Evolutionary conservation across 208 protist genomes (phyloP).

Genomic region (Acanthamoeba quina): DNA sequence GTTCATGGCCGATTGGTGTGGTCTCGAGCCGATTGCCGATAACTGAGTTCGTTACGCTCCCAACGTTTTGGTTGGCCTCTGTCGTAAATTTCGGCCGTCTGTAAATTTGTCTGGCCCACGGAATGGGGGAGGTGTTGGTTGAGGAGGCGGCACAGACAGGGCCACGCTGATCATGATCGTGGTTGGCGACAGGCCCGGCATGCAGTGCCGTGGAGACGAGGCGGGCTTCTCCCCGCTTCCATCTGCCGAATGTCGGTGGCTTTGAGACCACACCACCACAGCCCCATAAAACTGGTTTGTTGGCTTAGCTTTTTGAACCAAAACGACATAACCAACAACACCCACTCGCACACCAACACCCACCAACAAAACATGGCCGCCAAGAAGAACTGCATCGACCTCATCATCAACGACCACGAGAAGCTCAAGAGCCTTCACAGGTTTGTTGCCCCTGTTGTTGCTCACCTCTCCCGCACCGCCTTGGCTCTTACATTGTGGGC

Average conservation of each 20-base stretch:
- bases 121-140: no score
- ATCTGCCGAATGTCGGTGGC: conserved; percentile 8
- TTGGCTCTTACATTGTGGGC: no score
- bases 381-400: neutral
- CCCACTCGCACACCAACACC: neutral
- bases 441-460: no score
- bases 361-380: neutral
- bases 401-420: conserved; percentile 40
- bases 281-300: neutral
- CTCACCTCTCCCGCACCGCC: neutral
- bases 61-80: no score
- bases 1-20: conserved; percentile 85
- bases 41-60: neutral
- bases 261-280: neutral
- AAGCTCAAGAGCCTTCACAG: neutral
- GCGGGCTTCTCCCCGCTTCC: neutral
- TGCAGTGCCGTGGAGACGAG: neutral
- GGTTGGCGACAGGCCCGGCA: no score
- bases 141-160: no score
- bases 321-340: neutral
- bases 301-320: neutral
- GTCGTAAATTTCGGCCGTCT: no score
- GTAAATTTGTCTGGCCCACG: no score
- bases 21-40: conserved; percentile 70
- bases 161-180: no score